These are phyloP conservation scores for Aspergillus unguis DNA, from an alignment of 2,329 filamentous ascomycete species.

Conservation along the genomic window DNA sequence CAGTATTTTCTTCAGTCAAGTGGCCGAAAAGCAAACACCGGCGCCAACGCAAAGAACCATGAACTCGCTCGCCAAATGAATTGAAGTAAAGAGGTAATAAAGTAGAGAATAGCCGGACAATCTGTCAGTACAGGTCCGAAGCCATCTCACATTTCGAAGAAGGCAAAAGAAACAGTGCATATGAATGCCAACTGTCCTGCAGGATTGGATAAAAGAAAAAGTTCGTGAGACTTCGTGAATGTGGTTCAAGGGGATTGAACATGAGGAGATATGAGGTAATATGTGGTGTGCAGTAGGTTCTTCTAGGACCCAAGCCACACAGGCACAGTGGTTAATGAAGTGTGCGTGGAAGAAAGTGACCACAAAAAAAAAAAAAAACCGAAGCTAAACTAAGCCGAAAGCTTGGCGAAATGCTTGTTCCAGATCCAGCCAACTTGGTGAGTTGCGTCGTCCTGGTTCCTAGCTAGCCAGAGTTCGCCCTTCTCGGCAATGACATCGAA, in stretches of 20 bases:
- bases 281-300: neutral
- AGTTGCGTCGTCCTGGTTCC: slow-evolving; percentile 86
- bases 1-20: slow-evolving; percentile 8
- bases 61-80: slow-evolving; percentile 11
- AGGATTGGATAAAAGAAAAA: slow-evolving; percentile 4
- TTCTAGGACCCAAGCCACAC: neutral
- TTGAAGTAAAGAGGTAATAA: slow-evolving; percentile 9
- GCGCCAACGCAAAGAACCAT: slow-evolving; percentile 9
- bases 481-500: slow-evolving; percentile 94
- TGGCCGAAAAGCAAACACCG: slow-evolving; percentile 13
- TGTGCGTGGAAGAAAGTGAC: no score
- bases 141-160: slow-evolving; percentile 8
- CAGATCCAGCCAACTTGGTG: slow-evolving; percentile 93
- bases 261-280: no score
- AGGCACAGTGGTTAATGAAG: no score
- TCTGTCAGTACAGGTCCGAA: slow-evolving; percentile 7
- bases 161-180: neutral
- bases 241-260: no score
- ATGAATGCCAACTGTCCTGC: neutral
- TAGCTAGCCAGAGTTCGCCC: slow-evolving; percentile 94
- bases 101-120: slow-evolving; percentile 11
- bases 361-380: no score
- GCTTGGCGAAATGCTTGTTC: slow-evolving; percentile 89
- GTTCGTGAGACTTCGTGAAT: slow-evolving; percentile 5
- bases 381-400: slow-evolving; percentile 27